These are phyloP conservation scores for Fusarium nelsonii DNA, from an alignment of 2,329 filamentous ascomycete genomes.

Conservation along the genomic window DNA sequence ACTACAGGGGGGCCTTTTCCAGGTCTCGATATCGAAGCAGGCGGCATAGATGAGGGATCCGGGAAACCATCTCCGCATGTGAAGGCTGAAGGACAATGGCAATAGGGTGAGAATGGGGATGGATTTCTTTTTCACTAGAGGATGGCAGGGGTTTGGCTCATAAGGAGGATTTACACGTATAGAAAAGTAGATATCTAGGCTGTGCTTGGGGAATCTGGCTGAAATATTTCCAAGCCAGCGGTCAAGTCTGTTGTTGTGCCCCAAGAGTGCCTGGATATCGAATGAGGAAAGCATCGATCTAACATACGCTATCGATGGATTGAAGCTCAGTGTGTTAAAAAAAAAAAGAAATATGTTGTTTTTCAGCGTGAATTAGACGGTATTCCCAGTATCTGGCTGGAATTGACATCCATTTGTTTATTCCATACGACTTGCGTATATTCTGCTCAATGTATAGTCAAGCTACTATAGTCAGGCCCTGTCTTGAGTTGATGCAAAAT, in stretches of 20 bases:
- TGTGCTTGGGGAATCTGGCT: not conserved
- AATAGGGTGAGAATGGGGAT: not conserved
- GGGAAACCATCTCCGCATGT: not conserved
- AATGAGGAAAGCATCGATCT: no score
- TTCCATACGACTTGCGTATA: no score
- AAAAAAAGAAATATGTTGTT: no score
- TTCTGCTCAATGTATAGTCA: not conserved
- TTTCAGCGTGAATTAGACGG: no score
- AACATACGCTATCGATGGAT: no score
- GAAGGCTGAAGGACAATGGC: slow-evolving; percentile 12
- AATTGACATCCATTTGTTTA: no score
- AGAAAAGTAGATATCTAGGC: not conserved
- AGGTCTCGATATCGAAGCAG: not conserved
- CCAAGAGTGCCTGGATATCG: no score
- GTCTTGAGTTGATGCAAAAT: not conserved
- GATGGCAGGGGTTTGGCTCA: not conserved
- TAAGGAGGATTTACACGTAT: not conserved
- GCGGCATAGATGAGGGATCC: not conserved
- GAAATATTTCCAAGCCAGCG: not conserved
- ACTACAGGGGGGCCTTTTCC: not conserved
- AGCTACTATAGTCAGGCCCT: not conserved
- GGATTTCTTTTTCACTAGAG: not conserved
- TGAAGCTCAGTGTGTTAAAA: no score
- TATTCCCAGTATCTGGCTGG: no score
- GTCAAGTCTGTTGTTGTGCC: not conserved